Evolutionary conservation across 371 early-diverging fungal species (phyloP).

Genomic region (Mortierella sp.): DNA sequence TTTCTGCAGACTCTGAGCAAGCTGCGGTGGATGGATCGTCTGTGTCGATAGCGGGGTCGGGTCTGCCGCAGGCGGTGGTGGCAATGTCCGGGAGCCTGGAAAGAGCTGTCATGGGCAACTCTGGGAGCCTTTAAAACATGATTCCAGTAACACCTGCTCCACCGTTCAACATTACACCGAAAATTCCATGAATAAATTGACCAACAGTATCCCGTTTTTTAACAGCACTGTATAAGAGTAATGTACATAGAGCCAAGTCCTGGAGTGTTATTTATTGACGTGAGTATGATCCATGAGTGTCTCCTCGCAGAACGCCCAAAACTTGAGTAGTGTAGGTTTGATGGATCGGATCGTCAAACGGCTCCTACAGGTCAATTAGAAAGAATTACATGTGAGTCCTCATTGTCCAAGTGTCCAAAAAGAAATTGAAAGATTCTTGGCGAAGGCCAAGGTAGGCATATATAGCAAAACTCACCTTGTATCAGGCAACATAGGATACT

Average conservation of each 20-base stretch:
- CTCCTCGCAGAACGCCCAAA: slow-evolving; percentile 53
- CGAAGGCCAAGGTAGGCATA: background rate
- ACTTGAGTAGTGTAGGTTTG: slow-evolving; percentile 35
- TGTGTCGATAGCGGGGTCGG: background rate
- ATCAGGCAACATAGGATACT: slow-evolving; percentile 75
- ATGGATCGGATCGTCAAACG: slow-evolving; percentile 45
- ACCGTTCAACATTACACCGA: background rate
- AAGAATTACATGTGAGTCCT: background rate
- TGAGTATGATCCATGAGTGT: slow-evolving; percentile 19
- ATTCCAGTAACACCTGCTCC: background rate
- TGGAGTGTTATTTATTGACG: background rate
- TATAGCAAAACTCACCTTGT: slow-evolving; percentile 56
- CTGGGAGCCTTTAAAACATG: background rate
- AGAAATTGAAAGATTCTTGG: background rate
- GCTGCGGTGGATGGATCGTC: background rate
- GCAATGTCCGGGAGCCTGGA: background rate
- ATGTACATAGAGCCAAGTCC: background rate
- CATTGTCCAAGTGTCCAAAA: background rate
- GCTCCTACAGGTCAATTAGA: slow-evolving; percentile 8
- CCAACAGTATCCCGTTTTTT: background rate
- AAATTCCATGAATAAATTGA: background rate
- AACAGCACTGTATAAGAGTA: background rate
- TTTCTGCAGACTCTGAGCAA: background rate
- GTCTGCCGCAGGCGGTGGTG: background rate
- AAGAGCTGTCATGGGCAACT: background rate